Base-by-base conservation (phyloP, 192 early-diverging fungal genomes). In the Mortierella antarctica region DNA sequence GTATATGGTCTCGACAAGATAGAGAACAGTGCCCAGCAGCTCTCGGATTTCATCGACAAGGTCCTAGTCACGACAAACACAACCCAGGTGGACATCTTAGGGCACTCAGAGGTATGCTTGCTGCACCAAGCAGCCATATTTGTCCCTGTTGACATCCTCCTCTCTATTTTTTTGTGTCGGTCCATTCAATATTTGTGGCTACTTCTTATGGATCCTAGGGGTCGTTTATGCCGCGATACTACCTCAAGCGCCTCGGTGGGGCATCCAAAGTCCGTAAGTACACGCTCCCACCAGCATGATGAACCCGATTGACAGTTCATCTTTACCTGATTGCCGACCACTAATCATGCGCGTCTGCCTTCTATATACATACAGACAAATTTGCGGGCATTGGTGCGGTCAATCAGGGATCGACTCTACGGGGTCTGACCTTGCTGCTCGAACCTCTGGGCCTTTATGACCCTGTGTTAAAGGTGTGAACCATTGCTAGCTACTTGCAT, bases 231-330 rank as follows among this genome's bases (percentile, higher is more conserved):
- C 66, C 55, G 2, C 53, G 52, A 0, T 67, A 67, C 14, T 67
- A 48, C 21, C 23, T 67, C 31, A 67, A 67, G 55, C 41, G 42
- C 6, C 31, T 67, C 39, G 66, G 66, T 14, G 66, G 66, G 7
- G 66, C 54, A 7, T 11, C 52, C 20, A 67, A 67, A 54, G 55
- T 67, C 14, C 42, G 65, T 54, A 57, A 6, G 53, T 57, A 54
- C 8, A 18, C 13, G 4, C 1, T 10, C 4, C 10, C 44, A 41
- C 21, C 13, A 57, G 18, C 9, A 6, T 9, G 10, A 31, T 6
- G 8, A 1, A 6, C 12, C 39, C 10, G 23, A 14, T 12, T 39
- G 40, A 2, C 7, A 31, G n/a, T 60, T 46, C 10, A 9, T 2
- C 2, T 5, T 3, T 39, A 39, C 5, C 13, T 40, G 57, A 40